Base-by-base conservation (phyloP, 1,139 yeast species). In the Suhomyces wounanorum region DNA sequence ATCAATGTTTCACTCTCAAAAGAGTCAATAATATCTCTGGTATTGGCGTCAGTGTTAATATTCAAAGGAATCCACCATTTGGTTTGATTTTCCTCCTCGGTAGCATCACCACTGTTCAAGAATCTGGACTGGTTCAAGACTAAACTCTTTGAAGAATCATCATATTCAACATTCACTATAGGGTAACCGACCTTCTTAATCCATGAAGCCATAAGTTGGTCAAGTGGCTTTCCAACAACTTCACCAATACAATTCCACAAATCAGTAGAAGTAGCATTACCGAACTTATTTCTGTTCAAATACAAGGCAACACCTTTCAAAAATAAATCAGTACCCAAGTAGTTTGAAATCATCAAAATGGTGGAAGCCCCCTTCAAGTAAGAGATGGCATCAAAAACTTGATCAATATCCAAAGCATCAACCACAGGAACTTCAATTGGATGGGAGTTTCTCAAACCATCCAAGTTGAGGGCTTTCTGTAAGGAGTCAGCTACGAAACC, bases 361-460 rank as follows among this genome's bases (percentile, higher is more conserved):
- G 85, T 75, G 5, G 89, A 82, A n/a, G 90, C 86, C 57, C 96
- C 96, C 72, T 89, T 87, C 54, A 85, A 75, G 69, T 89, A 89
- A 17, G 96, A 87, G 56, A 89, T 89, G 48, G 88, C 88, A 65
- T 89, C 96, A 65, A 89, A 89, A 47, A 87, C 82, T 69, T 89
- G 96, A 66, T 88, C 88, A 61, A 89, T 87, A 66, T 89, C 95
- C 58, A 85, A 86, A 17, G 90, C 94, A 59, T 84, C 82, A 63
- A 78, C 77, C 25, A 89, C 94, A 16, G 95, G 94, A 13, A 89
- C 96, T 66, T 89, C 92, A 54, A 89, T 86, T 17, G 96, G 96
- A 68, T 89, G 96, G 36, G 91, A 85, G 43, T 85, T 82, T 66
- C 90, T 78, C 59, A 87, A 75, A 3, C 89, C 81, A 66, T 89